Percentiles rank a stretch among this genome's conserved stretches.
These are phyloP conservation scores for Melanomma pulvis-pyrius DNA, from an alignment of 495 filamentous ascomycete species.

Conservation along the genomic window DNA sequence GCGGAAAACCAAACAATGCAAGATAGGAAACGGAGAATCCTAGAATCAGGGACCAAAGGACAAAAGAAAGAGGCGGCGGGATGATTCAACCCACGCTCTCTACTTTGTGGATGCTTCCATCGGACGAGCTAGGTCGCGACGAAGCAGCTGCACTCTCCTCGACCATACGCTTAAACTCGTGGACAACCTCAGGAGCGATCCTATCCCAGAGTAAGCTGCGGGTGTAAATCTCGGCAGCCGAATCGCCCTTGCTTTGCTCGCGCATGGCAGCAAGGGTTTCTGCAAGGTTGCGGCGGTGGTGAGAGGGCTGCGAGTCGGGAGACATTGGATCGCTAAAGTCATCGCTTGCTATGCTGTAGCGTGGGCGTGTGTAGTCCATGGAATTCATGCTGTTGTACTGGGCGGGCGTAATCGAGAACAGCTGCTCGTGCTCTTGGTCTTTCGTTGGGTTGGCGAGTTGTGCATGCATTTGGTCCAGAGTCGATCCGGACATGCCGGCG, in stretches of 20 bases:
- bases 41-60: not conserved
- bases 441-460: conserved; percentile 74
- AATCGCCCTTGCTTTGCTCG: conserved; percentile 59
- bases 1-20: conserved; percentile 28
- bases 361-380: conserved; percentile 62
- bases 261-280: conserved; percentile 83
- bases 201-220: conserved; percentile 92
- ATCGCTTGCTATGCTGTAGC: conserved; percentile 54
- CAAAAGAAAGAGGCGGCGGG: conserved; percentile 4
- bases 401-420: conserved; percentile 79
- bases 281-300: conserved; percentile 69
- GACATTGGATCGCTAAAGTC: conserved; percentile 45
- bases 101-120: conserved; percentile 24
- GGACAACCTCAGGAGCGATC: conserved; percentile 87
- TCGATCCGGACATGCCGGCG: conserved; percentile 53
- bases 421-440: conserved; percentile 85
- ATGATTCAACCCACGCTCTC: conserved; percentile 26
- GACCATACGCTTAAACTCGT: conserved; percentile 89
- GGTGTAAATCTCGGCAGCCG: conserved; percentile 85
- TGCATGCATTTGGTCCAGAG: conserved; percentile 74
- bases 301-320: conserved; percentile 29
- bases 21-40: not conserved
- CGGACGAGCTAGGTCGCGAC: conserved; percentile 31
- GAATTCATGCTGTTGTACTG: conserved; percentile 88
- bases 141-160: conserved; percentile 41